Conservation (phyloP, 345 rosid genomes). For the Eucalyptus tenuipes region DNA sequence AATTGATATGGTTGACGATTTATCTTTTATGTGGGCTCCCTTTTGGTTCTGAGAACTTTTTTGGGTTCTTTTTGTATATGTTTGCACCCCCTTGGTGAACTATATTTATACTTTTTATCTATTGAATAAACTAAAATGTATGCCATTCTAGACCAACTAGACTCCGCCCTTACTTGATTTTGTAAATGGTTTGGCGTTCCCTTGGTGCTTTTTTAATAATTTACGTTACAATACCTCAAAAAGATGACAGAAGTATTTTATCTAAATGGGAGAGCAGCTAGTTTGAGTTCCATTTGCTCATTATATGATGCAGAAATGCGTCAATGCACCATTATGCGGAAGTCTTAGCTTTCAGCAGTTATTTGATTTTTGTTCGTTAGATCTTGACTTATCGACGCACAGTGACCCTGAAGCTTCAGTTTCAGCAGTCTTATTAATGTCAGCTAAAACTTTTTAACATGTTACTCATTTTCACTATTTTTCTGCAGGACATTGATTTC, state of each 20-base stretch:
- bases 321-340: background rate
- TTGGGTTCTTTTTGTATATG: background rate
- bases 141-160: background rate
- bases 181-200: background rate
- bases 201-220: background rate
- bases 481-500: constrained; percentile 62
- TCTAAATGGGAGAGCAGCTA: background rate
- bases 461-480: background rate
- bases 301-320: background rate
- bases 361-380: background rate
- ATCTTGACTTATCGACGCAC: background rate
- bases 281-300: background rate
- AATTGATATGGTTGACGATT: background rate
- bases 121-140: background rate
- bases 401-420: background rate
- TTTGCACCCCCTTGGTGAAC: background rate
- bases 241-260: background rate
- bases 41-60: background rate
- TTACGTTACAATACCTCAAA: background rate
- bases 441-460: background rate
- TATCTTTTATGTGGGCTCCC: background rate
- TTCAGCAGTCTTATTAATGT: background rate
- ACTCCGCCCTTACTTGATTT: background rate
- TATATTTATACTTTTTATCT: background rate
- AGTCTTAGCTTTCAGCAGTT: background rate